Evolutionary conservation across 2,329 filamentous ascomycete genomes (phyloP).

Genomic region (Neurospora crassa): DNA sequence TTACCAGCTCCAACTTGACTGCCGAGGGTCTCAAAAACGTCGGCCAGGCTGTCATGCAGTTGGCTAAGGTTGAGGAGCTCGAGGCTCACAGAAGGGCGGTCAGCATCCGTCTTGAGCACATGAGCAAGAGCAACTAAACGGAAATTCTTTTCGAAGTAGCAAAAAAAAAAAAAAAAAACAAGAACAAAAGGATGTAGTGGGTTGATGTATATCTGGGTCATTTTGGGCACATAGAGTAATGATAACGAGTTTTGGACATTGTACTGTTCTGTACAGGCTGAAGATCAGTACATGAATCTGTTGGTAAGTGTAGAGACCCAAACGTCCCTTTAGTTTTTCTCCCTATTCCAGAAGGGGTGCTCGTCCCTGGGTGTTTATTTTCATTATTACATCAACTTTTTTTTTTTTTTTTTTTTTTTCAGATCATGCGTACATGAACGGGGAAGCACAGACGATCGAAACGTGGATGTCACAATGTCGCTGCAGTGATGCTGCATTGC

Average conservation of each 20-base stretch:
- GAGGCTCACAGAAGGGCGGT: constrained; percentile 89
- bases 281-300: not conserved
- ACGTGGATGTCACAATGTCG: not conserved
- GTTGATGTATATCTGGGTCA: not conserved
- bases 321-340: too few species aligned
- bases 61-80: constrained; percentile 87
- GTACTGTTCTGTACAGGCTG: not conserved
- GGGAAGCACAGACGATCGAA: not conserved
- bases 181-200: not conserved
- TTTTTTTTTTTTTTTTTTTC: not conserved
- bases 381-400: too few species aligned
- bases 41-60: constrained; percentile 82
- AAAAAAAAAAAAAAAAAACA: not conserved
- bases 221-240: not conserved
- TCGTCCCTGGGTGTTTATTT: not conserved
- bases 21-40: constrained; percentile 78
- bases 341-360: not conserved
- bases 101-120: constrained; percentile 61
- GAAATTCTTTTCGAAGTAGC: not conserved
- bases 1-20: constrained; percentile 87
- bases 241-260: not conserved
- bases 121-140: constrained; percentile 22
- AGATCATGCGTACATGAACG: not conserved
- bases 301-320: not conserved
- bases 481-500: not conserved